Base-by-base conservation (phyloP, 1,284 basidiomycete species). In the Tylopilus sp. region DNA sequence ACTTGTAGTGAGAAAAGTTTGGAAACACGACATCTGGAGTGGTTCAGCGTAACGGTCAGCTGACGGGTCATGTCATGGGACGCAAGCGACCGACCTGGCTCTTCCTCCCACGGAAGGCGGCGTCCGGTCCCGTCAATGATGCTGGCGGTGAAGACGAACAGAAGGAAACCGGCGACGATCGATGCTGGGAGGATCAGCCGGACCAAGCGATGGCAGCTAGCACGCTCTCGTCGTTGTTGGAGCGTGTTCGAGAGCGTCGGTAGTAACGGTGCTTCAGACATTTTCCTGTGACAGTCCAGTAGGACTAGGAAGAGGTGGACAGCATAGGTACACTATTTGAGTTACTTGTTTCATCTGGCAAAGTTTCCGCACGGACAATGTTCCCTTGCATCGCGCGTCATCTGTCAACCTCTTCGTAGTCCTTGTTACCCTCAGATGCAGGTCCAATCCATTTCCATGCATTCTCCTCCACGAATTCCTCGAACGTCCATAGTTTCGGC, bases 401-500 rank as follows among this genome's bases (percentile, higher is more conserved):
- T 53, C 57, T 66, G 52, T 79, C 79, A 7, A 82, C 75, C 51
- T 79, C 75, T 5, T 55, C 59, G 51, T 78, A 81, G 34, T 75
- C 70, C 34, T 67, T 55, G 9, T 71, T 70, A 0, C 57, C 55
- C 0, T 45, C 53, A 7, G 65, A 60, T 4, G 46, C 65, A 8
- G 56, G 30, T 0, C 76, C 79, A 38, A 86, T 74, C 89, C 89
- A 92, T 53, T 84, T 85, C 75, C 78, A 80, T 3, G 85, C 81
- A 53, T 79, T 84, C 41, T 83, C 74, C 56, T 69, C 66, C 25
- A 91, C 74, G 57, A 92, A 92, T 7, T 81, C 78, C 12, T 81
- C 81, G 60, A 82, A 93, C 15, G 80, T 79, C 92, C 93, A 96
- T 2, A 89, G 67, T 18, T 74, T 71, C 0, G 79, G 73, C 33